Evolutionary conservation across 2,329 filamentous ascomycete genomes (phyloP), one percentile per base, ranked within the genome.

Genomic region (Coniochaeta prunicola): DNA sequence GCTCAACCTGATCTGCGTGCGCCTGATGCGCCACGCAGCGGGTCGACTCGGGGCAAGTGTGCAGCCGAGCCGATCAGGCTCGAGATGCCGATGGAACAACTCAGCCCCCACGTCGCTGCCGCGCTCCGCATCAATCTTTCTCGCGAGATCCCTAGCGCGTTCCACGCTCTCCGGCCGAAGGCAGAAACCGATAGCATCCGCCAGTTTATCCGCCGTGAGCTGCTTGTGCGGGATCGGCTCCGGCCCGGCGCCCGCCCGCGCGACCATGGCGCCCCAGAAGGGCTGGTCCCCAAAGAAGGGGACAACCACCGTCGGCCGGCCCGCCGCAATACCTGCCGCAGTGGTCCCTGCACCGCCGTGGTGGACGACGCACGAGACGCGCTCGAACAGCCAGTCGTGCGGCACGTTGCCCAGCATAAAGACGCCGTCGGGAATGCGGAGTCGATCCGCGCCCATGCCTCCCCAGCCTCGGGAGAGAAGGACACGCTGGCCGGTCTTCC

Each of bases 381-480:
- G 86, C 63, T 90, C 80, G 71, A 96, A 96, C 0, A 96, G 75
- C 91, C 91, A 96, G 72, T 96, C 92, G 62, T 96, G 92, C 1
- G 91, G 91, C 48, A 87, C 85, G 66, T 93, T 94, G 10, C 89
- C 91, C 36, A 96, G 78, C 84, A 96, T 90, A 68, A 89, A 91
- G 1, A 96, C 84, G 3, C 85, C 84, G 2, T 91, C 84, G 0
- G 90, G 90, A 19, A 91, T 73, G 1, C 81, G 82, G 4, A 89
- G 69, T 33, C 85, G 77, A 65, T 91, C 88, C 0, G 84, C 88
- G 33, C 91, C 91, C 8, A 96, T 78, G 0, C 91, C 91, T 55
- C 91, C 91, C 92, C 91, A 96, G 17, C 91, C 92, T 68, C 93
- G 92, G 0, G 90, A 93, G 1, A 96, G 87, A 1, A 96, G 75